Evolutionary conservation across 768 basidiomycete genomes (phyloP).

Genomic region (Boletus tomentosulus): DNA sequence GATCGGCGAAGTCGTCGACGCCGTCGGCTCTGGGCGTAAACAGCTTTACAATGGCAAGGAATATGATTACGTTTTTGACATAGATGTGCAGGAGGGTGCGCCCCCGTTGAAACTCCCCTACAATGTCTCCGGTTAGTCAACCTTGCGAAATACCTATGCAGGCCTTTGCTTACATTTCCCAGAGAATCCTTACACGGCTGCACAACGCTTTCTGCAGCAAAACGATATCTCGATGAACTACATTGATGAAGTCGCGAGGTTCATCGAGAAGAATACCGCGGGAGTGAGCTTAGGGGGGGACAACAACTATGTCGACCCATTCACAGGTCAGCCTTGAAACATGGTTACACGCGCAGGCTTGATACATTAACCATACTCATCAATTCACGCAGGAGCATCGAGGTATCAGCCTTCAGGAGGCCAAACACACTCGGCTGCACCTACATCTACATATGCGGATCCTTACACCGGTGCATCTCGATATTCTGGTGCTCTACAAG

Average conservation of each 20-base stretch:
- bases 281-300: constrained; percentile 66
- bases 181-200: constrained; percentile 92
- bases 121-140: constrained; percentile 69
- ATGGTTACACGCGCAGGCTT: not conserved
- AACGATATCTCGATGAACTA: constrained; percentile 84
- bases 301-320: constrained; percentile 79
- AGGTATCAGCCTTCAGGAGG: constrained; percentile 50
- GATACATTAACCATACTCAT: not conserved
- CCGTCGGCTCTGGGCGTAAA: constrained; percentile 84
- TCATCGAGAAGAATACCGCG: constrained; percentile 89
- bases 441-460: constrained; percentile 47
- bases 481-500: constrained; percentile 44
- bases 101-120: constrained; percentile 94
- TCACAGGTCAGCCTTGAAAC: constrained; percentile 56
- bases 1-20: constrained; percentile 94
- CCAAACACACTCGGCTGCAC: constrained; percentile 26
- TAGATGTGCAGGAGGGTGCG: constrained; percentile 89
- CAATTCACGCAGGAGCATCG: constrained; percentile 47
- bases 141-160: not conserved
- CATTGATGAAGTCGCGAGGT: constrained; percentile 84
- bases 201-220: constrained; percentile 78
- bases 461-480: constrained; percentile 73
- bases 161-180: constrained; percentile 3
- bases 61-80: constrained; percentile 99
- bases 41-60: constrained; percentile 92